Evolutionary conservation across 352 stramenopile species (phyloP).

Genomic region (Elongisporangium prolatum): DNA sequence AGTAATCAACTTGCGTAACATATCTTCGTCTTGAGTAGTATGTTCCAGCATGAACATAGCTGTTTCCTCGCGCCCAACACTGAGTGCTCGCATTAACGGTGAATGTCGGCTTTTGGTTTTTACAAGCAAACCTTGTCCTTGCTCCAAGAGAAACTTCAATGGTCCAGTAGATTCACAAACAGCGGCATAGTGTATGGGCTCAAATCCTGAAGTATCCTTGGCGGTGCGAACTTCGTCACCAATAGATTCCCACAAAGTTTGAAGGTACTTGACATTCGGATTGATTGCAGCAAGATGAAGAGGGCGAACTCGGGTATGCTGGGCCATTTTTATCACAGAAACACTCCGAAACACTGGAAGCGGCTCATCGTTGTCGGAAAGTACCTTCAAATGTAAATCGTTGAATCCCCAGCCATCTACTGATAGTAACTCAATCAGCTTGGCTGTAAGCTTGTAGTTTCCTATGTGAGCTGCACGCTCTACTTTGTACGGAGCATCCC

Average conservation of each 20-base stretch:
- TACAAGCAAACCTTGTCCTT: slow-evolving; percentile 43
- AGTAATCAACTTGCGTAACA: slow-evolving; percentile 28
- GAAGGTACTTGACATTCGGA: slow-evolving; percentile 59
- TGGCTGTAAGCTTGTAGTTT: slow-evolving; percentile 35
- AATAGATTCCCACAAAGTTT: slow-evolving; percentile 47
- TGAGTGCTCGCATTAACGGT: slow-evolving; percentile 54
- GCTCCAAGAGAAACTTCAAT: slow-evolving; percentile 59
- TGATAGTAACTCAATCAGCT: slow-evolving; percentile 33
- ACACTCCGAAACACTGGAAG: slow-evolving; percentile 50
- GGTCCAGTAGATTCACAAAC: slow-evolving; percentile 42
- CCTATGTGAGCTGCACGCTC: slow-evolving; percentile 17
- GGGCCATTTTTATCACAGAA: slow-evolving; percentile 65
- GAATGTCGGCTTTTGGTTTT: slow-evolving; percentile 59
- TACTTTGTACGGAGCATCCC: slow-evolving; percentile 14
- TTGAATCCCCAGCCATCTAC: slow-evolving; percentile 64
- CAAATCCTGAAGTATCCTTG: slow-evolving; percentile 57
- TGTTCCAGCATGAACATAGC: slow-evolving; percentile 58
- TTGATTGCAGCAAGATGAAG: slow-evolving; percentile 76
- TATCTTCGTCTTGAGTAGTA: slow-evolving; percentile 26
- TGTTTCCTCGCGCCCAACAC: slow-evolving; percentile 42
- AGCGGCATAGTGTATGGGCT: slow-evolving; percentile 68
- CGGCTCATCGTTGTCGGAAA: slow-evolving; percentile 30
- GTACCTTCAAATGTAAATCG: slow-evolving; percentile 50
- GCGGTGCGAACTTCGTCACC: slow-evolving; percentile 41
- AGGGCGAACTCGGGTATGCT: slow-evolving; percentile 55